These are phyloP conservation scores for Solanum ossicruentum DNA, from an alignment of 257 asterid genomes.

Conservation along the genomic window DNA sequence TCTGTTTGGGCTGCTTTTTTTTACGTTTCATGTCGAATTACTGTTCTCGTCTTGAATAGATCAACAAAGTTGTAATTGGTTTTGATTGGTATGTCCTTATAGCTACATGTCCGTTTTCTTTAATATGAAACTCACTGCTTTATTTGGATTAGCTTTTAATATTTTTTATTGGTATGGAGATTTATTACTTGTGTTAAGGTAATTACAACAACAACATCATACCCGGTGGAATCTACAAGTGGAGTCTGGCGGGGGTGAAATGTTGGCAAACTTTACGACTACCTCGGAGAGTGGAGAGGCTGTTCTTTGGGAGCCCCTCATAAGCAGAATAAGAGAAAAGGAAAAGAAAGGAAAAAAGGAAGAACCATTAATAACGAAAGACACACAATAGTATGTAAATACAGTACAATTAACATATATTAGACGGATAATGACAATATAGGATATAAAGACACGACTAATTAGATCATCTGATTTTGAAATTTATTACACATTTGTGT, in stretches of 20 bases:
- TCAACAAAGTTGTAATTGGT: neutral
- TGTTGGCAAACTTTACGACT: no score
- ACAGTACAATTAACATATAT: no score
- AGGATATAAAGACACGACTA: no score
- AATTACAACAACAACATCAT: no score
- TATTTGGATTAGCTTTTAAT: neutral
- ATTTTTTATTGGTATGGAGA: neutral
- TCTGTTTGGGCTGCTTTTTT: neutral
- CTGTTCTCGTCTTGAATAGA: neutral
- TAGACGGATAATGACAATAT: neutral
- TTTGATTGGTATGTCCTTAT: neutral
- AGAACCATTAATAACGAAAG: no score
- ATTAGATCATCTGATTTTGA: neutral
- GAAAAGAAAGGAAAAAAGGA: no score
- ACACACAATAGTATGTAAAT: no score
- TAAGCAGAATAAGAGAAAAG: no score
- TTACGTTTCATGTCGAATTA: neutral
- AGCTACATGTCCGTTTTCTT: neutral
- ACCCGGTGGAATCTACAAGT: no score
- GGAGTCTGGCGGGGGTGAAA: no score
- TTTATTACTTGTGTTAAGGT: neutral
- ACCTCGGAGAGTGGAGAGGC: no score
- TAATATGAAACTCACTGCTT: neutral
- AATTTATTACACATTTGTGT: neutral
- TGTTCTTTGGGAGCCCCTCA: no score